A percentile compares a stretch with the other conserved stretches of the same genome.
Conservation (phyloP, 306 rosid species). For the Lotus japonicus region DNA sequence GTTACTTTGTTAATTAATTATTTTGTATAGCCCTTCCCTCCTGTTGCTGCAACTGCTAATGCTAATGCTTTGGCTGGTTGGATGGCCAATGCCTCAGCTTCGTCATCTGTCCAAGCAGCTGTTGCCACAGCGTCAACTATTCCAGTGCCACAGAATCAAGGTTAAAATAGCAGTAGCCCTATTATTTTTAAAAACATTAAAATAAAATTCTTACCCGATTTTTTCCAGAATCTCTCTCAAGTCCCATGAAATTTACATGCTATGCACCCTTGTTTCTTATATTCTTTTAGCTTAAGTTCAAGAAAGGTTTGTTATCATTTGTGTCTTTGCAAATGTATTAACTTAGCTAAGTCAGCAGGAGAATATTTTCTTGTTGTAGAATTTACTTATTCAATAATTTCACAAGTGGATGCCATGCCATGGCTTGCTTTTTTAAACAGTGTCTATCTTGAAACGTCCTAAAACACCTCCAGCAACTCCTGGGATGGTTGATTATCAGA, state of each 20-base stretch:
- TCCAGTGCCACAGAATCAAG: slow-evolving; percentile 85
- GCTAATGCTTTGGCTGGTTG: slow-evolving; percentile 84
- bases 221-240: background rate
- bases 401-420: slow-evolving; percentile 1
- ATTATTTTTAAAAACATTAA: background rate
- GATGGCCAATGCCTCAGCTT: slow-evolving; percentile 88
- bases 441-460: slow-evolving; percentile 66
- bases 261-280: background rate
- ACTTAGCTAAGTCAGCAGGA: slow-evolving; percentile 1
- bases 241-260: background rate
- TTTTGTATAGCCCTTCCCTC: slow-evolving; percentile 64
- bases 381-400: slow-evolving; percentile 10
- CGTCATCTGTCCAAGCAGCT: slow-evolving; percentile 90
- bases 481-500: slow-evolving; percentile 66
- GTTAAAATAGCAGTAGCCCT: slow-evolving; percentile 24
- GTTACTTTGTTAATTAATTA: slow-evolving; percentile 13
- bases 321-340: slow-evolving; percentile 9
- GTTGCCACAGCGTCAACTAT: slow-evolving; percentile 80
- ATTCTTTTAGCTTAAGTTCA: too few relatives aligned
- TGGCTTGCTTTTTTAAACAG: slow-evolving; percentile 32
- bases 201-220: too few relatives aligned
- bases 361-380: background rate
- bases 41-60: slow-evolving; percentile 60
- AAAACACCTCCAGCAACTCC: slow-evolving; percentile 64
- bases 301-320: background rate